phyloP scores from a whole-genome alignment of 106 monocot species.

The Narthecium ossifragum region DNA sequence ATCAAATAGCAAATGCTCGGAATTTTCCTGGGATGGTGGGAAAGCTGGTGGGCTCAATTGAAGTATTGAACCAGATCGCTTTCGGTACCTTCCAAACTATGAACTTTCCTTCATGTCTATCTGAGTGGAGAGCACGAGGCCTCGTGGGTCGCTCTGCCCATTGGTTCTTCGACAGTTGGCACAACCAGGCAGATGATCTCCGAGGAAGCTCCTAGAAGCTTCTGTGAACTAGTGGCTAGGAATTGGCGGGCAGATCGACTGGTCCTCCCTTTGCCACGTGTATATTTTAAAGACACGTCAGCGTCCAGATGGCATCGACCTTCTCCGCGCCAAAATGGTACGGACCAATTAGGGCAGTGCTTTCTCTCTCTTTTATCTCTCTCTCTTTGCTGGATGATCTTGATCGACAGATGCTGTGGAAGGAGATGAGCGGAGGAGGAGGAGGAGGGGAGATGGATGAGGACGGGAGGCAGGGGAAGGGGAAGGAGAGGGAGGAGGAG shows the following conservation, averaged over 20 bases:
- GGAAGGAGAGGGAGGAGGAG: conserved; percentile 7
- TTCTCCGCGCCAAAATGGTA: no score
- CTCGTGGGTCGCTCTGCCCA: no score
- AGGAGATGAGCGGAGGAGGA: conserved; percentile 15
- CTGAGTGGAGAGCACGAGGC: no score
- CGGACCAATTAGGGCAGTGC: background rate
- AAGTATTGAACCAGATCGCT: no score
- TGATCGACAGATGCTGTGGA: background rate
- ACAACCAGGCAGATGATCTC: background rate
- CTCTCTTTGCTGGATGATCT: background rate
- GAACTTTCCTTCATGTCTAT: no score
- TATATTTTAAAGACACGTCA: conserved; percentile 5
- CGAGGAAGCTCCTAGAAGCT: background rate
- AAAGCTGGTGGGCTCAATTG: no score
- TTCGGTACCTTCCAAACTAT: no score
- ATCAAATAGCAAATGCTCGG: no score
- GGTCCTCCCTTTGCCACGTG: conserved; percentile 39
- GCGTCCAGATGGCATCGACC: conserved; percentile 56
- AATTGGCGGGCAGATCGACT: conserved; percentile 12
- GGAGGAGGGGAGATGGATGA: conserved; percentile 35
- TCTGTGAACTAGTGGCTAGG: conserved; percentile 36
- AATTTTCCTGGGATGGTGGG: no score
- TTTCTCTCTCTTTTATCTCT: background rate
- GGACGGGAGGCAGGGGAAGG: conserved; percentile 3
- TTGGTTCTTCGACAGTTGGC: background rate